These are phyloP conservation scores for Pichia exigua DNA, from an alignment of 805 yeast species.

Conservation along the genomic window DNA sequence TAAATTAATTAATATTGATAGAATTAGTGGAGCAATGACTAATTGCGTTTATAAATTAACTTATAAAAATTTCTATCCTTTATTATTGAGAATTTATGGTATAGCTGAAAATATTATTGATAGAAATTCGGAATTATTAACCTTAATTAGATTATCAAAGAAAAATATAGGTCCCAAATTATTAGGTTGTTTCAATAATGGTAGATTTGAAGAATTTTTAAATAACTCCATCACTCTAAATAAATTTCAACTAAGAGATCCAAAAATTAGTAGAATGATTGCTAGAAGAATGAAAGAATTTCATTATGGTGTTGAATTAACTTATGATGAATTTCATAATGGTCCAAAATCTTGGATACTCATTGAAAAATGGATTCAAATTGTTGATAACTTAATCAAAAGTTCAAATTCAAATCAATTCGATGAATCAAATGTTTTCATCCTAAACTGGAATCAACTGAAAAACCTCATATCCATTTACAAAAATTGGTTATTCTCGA, in stretches of 20 bases:
- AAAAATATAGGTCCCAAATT: conserved; percentile 83
- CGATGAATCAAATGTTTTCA: conserved; percentile 33
- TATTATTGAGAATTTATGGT: conserved; percentile 81
- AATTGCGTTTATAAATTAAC: conserved; percentile 74
- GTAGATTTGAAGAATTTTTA: conserved; percentile 88
- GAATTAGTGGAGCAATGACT: conserved; percentile 91
- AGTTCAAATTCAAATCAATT: conserved; percentile 23
- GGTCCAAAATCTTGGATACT: conserved; percentile 69
- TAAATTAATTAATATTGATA: conserved; percentile 41
- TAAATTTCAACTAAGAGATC: conserved; percentile 63
- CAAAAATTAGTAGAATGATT: conserved; percentile 70
- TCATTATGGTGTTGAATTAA: conserved; percentile 69
- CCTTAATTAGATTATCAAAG: conserved; percentile 63
- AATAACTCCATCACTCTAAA: conserved; percentile 75
- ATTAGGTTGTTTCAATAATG: conserved; percentile 85
- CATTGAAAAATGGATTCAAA: conserved; percentile 61
- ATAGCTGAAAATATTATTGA: conserved; percentile 83
- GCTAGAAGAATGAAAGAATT: conserved; percentile 96
- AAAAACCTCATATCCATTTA: conserved; percentile 43
- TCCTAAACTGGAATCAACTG: conserved; percentile 44
- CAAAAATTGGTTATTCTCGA: conserved; percentile 50
- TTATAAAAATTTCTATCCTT: conserved; percentile 39
- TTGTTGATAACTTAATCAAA: conserved; percentile 38
- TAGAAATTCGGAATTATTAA: conserved; percentile 68
- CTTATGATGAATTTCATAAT: conserved; percentile 41